A percentile compares a stretch with the other conserved stretches of the same genome.
phyloP scores from a whole-genome alignment of 768 basidiomycete genomes.

The Xerocomellus intermedius region DNA sequence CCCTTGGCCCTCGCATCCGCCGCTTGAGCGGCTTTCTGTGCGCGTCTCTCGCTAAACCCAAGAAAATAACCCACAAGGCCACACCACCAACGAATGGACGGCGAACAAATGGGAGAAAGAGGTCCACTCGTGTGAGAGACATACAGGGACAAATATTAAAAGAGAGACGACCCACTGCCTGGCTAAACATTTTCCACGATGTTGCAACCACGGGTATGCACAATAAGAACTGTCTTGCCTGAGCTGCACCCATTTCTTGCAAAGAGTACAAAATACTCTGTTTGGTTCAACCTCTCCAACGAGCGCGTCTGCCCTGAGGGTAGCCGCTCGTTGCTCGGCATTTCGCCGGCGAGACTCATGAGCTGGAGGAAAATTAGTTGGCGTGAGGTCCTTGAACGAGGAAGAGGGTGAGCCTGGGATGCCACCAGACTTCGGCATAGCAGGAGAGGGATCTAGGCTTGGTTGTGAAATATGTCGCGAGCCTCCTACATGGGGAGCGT shows the following conservation, averaged over 20 bases:
- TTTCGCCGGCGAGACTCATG: conserved; percentile 71
- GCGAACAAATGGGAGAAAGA: neutral
- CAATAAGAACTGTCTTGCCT: conserved; percentile 77
- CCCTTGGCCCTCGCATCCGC: conserved; percentile 44
- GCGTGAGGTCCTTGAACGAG: conserved; percentile 58
- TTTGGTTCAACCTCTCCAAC: conserved; percentile 72
- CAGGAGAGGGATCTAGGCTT: conserved; percentile 4
- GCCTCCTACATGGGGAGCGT: conserved; percentile 23
- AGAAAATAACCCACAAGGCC: neutral
- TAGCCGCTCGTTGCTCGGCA: conserved; percentile 76
- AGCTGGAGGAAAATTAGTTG: conserved; percentile 52
- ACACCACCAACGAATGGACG: conserved; percentile 3
- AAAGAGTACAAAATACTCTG: conserved; percentile 70
- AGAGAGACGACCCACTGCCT: conserved; percentile 51
- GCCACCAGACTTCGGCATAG: conserved; percentile 14
- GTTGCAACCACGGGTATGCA: conserved; percentile 80
- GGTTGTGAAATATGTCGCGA: conserved; percentile 17
- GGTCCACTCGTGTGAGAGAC: conserved; percentile 12
- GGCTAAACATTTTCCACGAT: conserved; percentile 72
- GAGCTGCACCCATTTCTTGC: conserved; percentile 81
- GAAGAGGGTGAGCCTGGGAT: conserved; percentile 33
- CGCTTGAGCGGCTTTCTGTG: conserved; percentile 54
- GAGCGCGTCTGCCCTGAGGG: conserved; percentile 61
- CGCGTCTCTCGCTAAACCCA: conserved; percentile 49
- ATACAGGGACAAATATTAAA: neutral